These are phyloP conservation scores for Saturnispora halmiae DNA, from an alignment of 805 yeast species.

Conservation along the genomic window DNA sequence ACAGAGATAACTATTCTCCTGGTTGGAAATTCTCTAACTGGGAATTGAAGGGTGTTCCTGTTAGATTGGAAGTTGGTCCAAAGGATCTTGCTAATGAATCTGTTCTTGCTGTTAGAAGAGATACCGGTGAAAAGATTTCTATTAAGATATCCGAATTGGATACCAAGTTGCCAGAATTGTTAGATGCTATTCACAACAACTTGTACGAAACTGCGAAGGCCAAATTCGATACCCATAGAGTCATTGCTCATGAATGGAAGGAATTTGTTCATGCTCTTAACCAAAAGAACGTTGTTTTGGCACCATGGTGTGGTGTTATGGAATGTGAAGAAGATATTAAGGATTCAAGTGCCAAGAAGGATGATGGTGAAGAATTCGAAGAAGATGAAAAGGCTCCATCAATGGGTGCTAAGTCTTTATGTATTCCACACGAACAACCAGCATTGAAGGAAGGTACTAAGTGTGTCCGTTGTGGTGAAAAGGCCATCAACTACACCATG, in stretches of 20 bases:
- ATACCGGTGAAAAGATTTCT: constrained; percentile 65
- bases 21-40: constrained; percentile 99
- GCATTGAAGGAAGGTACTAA: constrained; percentile 65
- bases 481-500: constrained; percentile 81
- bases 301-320: constrained; percentile 96
- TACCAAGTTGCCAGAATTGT: constrained; percentile 57
- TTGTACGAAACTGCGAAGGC: constrained; percentile 72
- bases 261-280: constrained; percentile 91
- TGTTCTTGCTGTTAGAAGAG: constrained; percentile 89
- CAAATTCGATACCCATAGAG: constrained; percentile 75
- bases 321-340: constrained; percentile 97
- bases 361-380: constrained; percentile 77
- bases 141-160: constrained; percentile 61
- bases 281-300: constrained; percentile 76
- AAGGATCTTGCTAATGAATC: constrained; percentile 76
- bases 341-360: constrained; percentile 73
- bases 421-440: constrained; percentile 94
- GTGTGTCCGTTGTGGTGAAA: constrained; percentile 76
- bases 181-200: constrained; percentile 73
- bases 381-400: constrained; percentile 94
- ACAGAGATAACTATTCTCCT: constrained; percentile 90
- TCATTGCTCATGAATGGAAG: constrained; percentile 72
- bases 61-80: constrained; percentile 94
- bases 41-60: constrained; percentile 92
- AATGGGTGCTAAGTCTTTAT: constrained; percentile 98